Percentiles rank a stretch among this genome's conserved stretches.
Evolutionary conservation across 108 stramenopile species (phyloP).

Genomic region (Nitzschia inconspicua): DNA sequence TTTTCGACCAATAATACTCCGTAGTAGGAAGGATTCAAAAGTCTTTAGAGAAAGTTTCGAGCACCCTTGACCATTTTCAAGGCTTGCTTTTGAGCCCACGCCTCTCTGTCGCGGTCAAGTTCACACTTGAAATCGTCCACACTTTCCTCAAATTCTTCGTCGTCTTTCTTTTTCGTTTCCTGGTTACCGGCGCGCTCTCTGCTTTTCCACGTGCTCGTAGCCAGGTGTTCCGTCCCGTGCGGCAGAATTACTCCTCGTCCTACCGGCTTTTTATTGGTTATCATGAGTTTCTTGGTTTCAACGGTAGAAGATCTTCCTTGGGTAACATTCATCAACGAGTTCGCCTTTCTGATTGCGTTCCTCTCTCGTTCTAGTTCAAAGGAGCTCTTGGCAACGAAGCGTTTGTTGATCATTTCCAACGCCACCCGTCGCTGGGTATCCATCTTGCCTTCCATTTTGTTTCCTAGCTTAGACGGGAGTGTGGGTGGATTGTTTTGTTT

Average conservation of each 20-base stretch:
- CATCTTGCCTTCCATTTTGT: not conserved
- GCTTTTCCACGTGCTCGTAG: not conserved
- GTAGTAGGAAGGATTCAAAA: too few relatives aligned
- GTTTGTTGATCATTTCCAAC: not conserved
- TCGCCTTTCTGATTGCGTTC: not conserved
- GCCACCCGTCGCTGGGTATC: not conserved
- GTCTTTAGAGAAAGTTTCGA: too few relatives aligned
- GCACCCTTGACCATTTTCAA: conserved; percentile 16
- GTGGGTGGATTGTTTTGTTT: conserved; percentile 6
- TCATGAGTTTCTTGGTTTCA: not conserved
- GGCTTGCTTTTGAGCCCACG: conserved; percentile 20
- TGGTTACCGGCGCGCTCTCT: conserved; percentile 4
- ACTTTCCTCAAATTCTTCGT: conserved; percentile 15
- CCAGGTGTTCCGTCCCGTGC: not conserved
- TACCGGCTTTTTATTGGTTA: not conserved
- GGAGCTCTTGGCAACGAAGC: not conserved
- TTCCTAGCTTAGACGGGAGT: not conserved
- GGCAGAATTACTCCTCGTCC: not conserved
- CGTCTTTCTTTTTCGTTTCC: not conserved
- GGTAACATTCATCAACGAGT: conserved; percentile 1
- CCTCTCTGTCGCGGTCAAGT: conserved; percentile 20
- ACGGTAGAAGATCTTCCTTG: not conserved
- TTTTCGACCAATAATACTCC: too few relatives aligned
- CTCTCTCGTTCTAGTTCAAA: conserved; percentile 8
- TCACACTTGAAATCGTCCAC: conserved; percentile 30